These are phyloP conservation scores for Cutaneotrichosporon dermatis DNA, from an alignment of 1,284 basidiomycete genomes.

Conservation along the genomic window DNA sequence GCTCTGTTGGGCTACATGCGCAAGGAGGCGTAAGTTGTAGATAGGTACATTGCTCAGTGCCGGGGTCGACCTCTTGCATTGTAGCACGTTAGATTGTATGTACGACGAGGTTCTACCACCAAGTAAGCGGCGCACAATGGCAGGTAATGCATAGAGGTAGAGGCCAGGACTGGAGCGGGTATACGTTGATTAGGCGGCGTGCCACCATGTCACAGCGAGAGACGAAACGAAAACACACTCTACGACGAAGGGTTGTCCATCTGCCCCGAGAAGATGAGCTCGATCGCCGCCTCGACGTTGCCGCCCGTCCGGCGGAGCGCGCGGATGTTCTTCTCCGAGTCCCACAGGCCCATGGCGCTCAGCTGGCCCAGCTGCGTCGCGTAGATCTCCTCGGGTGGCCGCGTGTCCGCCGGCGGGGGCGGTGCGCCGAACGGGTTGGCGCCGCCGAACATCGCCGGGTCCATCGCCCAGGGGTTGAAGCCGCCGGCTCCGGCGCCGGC, in stretches of 20 bases:
- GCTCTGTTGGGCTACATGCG: background rate
- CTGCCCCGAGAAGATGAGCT: constrained; percentile 73
- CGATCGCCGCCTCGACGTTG: constrained; percentile 82
- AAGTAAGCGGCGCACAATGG: too few relatives aligned
- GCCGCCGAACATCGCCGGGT: constrained; percentile 55
- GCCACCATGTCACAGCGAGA: too few relatives aligned
- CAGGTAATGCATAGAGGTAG: background rate
- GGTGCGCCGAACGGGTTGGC: constrained; percentile 26
- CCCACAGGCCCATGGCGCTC: constrained; percentile 64
- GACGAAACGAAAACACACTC: background rate
- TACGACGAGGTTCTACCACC: too few relatives aligned
- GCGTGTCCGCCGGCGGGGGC: constrained; percentile 54
- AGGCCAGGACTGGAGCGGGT: background rate
- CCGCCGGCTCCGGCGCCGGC: constrained; percentile 10
- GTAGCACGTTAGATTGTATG: too few relatives aligned
- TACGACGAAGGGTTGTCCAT: constrained; percentile 21
- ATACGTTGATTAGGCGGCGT: too few relatives aligned
- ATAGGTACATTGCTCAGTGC: too few relatives aligned
- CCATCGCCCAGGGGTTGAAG: constrained; percentile 33
- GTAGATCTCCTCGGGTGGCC: constrained; percentile 81
- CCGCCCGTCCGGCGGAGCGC: constrained; percentile 81
- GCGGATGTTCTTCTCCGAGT: constrained; percentile 81
- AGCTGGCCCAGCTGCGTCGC: constrained; percentile 64
- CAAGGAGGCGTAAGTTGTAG: too few relatives aligned
- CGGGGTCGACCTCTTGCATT: too few relatives aligned